Base-by-base conservation (phyloP, 371 early-diverging fungal species). In the Lichtheimia corymbifera region DNA sequence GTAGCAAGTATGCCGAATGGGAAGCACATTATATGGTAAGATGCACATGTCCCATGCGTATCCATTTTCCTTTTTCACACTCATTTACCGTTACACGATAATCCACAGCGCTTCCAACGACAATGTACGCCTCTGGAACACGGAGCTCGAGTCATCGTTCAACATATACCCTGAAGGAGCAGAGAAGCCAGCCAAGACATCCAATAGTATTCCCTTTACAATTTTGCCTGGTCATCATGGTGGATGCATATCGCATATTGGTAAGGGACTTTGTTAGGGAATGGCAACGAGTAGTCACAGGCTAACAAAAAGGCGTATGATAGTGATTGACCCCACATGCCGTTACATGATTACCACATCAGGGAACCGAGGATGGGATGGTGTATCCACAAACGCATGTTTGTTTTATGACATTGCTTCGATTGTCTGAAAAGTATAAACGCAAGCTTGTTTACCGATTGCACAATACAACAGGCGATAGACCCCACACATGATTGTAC, bases 281-380 rank as follows among this genome's bases (percentile, higher is more conserved):
- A 3, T 17, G 15, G 28, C 28, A 27, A 15, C 15, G 20, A 24
- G 15, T 24, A 24, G 15, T 24, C n/a, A 25, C 44, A 56, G 18
- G 30, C 20, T 27, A 14, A 28, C 24, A 13, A 47, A 3, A 43
- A 17, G 15, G 47, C 22, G 47, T 47, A 22, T 22, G 47, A 2
- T 70, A 89, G 88, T 80, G 12, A 67, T 93, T 45, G 93, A 94
- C 64, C 82, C 84, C 9, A 80, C 84, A 11, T 85, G 88, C 30
- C 81, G 84, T 44, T 94, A 87, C 63, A 84, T 96, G 91, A 83
- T 96, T 40, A 91, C 92, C 2, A 88, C 93, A 1, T 93, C 94
- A 0, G 97, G 97, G 9, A 93, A 88, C 68, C 82, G 96, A 25
- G 97, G 96, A 14, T 96, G 96, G 96, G 97, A 95, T 43, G 96